Evolutionary conservation across 1,284 basidiomycete genomes (phyloP).

Genomic region (Fomitopsis pinicola): DNA sequence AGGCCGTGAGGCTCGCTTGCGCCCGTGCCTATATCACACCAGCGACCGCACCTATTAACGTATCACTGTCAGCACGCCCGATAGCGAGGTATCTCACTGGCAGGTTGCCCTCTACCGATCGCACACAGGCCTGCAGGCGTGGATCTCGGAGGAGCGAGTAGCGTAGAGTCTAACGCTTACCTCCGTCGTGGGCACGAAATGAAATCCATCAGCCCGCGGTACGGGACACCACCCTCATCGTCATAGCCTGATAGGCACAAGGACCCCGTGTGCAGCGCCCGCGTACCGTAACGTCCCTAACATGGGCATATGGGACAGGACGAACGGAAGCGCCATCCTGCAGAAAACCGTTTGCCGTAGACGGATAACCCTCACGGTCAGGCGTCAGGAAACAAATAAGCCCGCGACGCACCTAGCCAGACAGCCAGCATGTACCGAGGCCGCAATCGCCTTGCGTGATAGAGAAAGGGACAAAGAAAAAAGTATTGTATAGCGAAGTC

Average conservation of each 20-base stretch:
- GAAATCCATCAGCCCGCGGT: neutral
- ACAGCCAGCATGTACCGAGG: neutral
- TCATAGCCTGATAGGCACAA: neutral
- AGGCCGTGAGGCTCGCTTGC: neutral
- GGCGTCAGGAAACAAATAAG: neutral
- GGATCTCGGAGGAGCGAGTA: neutral
- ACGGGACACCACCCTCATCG: neutral
- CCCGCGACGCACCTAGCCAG: neutral
- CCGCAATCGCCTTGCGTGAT: neutral
- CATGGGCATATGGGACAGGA: neutral
- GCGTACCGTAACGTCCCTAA: neutral
- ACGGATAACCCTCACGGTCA: neutral
- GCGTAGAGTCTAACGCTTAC: neutral
- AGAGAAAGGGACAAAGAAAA: neutral
- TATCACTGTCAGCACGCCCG: too few relatives aligned
- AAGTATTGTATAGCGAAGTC: constrained; percentile 1
- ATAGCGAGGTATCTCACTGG: neutral
- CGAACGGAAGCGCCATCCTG: neutral
- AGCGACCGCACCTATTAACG: too few relatives aligned
- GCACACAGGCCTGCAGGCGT: neutral
- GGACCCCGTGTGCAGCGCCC: neutral
- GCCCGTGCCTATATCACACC: neutral
- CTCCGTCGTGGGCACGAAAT: neutral
- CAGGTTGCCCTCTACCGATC: neutral
- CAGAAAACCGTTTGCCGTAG: neutral